Conservation (phyloP, 2,329 filamentous ascomycete genomes). For the Trichoderma cornu-damae region DNA sequence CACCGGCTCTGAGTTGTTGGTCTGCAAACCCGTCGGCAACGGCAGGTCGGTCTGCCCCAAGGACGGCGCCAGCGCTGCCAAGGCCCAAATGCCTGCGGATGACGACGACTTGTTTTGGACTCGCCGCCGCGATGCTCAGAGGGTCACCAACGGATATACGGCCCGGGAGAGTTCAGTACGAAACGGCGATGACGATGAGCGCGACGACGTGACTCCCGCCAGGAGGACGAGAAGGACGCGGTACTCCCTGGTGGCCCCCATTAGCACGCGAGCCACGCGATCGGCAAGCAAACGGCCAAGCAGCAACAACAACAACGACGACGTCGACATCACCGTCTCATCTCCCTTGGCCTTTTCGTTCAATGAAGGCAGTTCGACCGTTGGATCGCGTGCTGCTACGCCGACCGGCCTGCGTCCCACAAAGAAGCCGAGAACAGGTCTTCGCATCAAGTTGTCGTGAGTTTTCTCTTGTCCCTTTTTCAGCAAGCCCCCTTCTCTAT, state of each 20-base stretch:
- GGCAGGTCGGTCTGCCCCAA: slow-evolving; percentile 24
- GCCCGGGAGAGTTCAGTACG: slow-evolving; percentile 39
- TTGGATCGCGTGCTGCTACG: slow-evolving; percentile 56
- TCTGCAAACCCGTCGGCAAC: slow-evolving; percentile 24
- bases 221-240: slow-evolving; percentile 35
- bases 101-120: slow-evolving; percentile 33
- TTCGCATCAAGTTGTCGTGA: slow-evolving; percentile 66
- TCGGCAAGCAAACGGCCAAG: slow-evolving; percentile 48
- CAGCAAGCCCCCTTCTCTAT: not conserved
- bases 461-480: slow-evolving; percentile 25
- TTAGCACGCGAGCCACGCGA: slow-evolving; percentile 42
- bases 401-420: slow-evolving; percentile 50
- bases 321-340: slow-evolving; percentile 47
- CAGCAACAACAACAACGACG: slow-evolving; percentile 39
- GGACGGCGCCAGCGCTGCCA: slow-evolving; percentile 24
- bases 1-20: slow-evolving; percentile 31
- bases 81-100: slow-evolving; percentile 28
- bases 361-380: slow-evolving; percentile 42
- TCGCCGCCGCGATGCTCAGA: slow-evolving; percentile 36
- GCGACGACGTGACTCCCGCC: slow-evolving; percentile 30
- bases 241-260: slow-evolving; percentile 32
- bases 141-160: slow-evolving; percentile 35
- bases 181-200: slow-evolving; percentile 25
- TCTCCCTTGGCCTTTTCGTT: slow-evolving; percentile 48
- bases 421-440: slow-evolving; percentile 57